Evolutionary conservation across 495 filamentous ascomycete genomes (phyloP).

Genomic region (Daldinia vernicosa): DNA sequence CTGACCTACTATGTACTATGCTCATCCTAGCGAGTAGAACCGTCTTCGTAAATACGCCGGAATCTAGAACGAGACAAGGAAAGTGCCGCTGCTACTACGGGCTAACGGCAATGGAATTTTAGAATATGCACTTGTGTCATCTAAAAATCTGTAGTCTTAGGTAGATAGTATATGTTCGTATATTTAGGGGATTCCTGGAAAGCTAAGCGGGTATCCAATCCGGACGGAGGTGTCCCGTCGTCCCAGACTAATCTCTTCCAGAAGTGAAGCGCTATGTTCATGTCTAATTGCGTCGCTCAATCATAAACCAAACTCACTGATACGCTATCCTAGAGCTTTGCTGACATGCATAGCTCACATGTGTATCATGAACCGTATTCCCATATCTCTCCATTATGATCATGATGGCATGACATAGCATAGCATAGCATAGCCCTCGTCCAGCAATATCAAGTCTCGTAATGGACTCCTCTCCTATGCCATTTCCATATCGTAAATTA

Average conservation of each 20-base stretch:
- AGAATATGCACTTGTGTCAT: not conserved
- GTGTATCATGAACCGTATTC: slow-evolving; percentile 15
- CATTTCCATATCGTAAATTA: not conserved
- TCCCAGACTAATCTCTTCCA: not conserved
- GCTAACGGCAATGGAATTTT: not conserved
- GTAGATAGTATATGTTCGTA: slow-evolving; percentile 25
- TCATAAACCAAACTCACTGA: slow-evolving; percentile 25
- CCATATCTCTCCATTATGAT: slow-evolving; percentile 21
- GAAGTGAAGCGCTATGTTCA: slow-evolving; percentile 14
- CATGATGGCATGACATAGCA: not conserved
- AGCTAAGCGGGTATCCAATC: slow-evolving; percentile 5
- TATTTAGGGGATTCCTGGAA: slow-evolving; percentile 4
- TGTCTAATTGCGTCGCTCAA: slow-evolving; percentile 11
- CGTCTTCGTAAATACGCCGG: not conserved
- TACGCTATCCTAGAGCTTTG: not conserved
- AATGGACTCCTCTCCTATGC: slow-evolving; percentile 1
- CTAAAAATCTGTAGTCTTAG: slow-evolving; percentile 21
- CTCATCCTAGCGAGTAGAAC: not conserved
- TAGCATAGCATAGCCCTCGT: not conserved
- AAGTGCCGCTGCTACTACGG: not conserved
- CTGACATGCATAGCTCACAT: slow-evolving; percentile 15
- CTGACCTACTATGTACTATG: not conserved
- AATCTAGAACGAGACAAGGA: not conserved
- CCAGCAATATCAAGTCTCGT: not conserved
- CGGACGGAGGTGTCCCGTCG: not conserved